Conservation (phyloP, 2,329 filamentous ascomycete species). For the Colletotrichum lindemuthianum region DNA sequence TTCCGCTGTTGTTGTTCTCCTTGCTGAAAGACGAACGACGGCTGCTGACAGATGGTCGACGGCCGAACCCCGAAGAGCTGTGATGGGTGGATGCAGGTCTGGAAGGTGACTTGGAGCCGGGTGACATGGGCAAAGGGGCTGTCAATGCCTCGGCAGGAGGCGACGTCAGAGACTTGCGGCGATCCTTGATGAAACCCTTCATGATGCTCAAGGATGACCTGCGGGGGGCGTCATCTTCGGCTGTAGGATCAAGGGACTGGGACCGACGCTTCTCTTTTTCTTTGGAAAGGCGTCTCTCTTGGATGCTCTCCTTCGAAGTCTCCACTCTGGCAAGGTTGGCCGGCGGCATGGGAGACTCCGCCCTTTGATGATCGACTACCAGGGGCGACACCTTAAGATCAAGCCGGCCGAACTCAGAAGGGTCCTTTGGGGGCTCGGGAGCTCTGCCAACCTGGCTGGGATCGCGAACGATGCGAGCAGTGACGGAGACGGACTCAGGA, state of each 20-base stretch:
- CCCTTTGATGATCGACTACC: constrained; percentile 65
- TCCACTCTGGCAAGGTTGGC: constrained; percentile 40
- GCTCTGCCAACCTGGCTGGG: constrained; percentile 55
- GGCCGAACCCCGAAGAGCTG: constrained; percentile 59
- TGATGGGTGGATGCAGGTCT: constrained; percentile 57
- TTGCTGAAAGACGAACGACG: constrained; percentile 62
- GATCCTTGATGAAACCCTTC: constrained; percentile 70
- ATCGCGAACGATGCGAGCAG: constrained; percentile 82
- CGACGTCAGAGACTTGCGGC: constrained; percentile 62
- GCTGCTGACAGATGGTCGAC: constrained; percentile 73
- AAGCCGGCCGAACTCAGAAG: constrained; percentile 56
- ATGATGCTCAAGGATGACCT: constrained; percentile 70
- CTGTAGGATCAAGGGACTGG: constrained; percentile 47
- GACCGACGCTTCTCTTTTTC: constrained; percentile 51
- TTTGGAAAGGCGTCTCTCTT: constrained; percentile 59
- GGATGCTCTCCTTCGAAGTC: constrained; percentile 55
- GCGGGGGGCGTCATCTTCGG: constrained; percentile 53
- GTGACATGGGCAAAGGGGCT: constrained; percentile 39
- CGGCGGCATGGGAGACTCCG: constrained; percentile 44
- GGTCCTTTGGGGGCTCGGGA: constrained; percentile 53
- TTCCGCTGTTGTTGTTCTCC: constrained; percentile 46
- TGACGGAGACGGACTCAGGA: constrained; percentile 87
- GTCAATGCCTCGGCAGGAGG: constrained; percentile 55
- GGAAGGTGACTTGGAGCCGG: constrained; percentile 53
- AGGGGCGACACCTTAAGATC: constrained; percentile 69